These are phyloP conservation scores for Yamadazyma dendronema DNA, from an alignment of 1,139 yeast species.

Conservation along the genomic window DNA sequence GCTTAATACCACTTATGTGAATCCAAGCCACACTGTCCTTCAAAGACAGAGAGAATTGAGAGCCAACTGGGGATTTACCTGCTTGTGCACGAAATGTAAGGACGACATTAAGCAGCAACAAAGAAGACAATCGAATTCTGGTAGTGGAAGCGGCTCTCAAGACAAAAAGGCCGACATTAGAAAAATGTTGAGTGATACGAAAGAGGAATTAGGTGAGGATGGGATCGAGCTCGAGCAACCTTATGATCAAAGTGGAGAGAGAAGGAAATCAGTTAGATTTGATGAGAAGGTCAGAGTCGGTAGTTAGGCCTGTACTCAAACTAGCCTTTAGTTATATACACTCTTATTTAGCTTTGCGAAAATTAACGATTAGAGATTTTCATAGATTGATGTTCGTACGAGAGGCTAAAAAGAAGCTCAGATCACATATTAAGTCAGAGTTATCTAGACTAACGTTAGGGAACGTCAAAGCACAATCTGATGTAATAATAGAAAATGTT, in stretches of 20 bases:
- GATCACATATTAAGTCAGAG: conserved; percentile 19
- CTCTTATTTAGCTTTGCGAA: neutral
- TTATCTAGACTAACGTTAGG: conserved; percentile 16
- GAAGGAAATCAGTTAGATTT: conserved; percentile 73
- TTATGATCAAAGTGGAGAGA: conserved; percentile 33
- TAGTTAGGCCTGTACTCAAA: conserved; percentile 6
- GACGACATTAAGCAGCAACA: conserved; percentile 47
- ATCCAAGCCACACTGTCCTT: conserved; percentile 60
- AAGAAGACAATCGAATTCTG: conserved; percentile 32
- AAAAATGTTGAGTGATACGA: conserved; percentile 41
- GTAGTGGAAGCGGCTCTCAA: conserved; percentile 9
- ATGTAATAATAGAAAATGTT: conserved; percentile 27
- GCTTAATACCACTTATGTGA: conserved; percentile 66
- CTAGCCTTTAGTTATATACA: neutral
- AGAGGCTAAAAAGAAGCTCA: conserved; percentile 16
- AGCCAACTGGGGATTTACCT: conserved; percentile 83
- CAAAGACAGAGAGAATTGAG: conserved; percentile 67
- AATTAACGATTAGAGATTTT: neutral
- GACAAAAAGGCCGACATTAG: conserved; percentile 40
- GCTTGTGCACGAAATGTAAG: conserved; percentile 66
- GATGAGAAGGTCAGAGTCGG: conserved; percentile 54
- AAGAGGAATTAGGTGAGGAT: conserved; percentile 34
- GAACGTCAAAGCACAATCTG: conserved; percentile 20
- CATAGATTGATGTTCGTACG: conserved; percentile 2
- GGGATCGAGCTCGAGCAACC: conserved; percentile 53